Base-by-base conservation (phyloP, 495 filamentous ascomycete genomes). In the Emericellopsis terricola region DNA sequence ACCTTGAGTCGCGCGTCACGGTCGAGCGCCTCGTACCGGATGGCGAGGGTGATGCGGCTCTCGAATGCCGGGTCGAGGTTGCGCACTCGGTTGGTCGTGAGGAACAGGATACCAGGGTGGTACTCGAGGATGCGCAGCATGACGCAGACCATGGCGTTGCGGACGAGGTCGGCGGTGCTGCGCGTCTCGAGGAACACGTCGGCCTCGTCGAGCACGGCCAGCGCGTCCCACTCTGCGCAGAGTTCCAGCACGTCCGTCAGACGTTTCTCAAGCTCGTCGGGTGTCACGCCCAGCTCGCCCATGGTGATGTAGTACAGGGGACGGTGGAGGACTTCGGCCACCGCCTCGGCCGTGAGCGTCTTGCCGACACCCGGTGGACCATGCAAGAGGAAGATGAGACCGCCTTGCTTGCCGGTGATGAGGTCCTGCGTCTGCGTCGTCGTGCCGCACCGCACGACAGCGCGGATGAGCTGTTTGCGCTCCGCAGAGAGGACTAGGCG, bases 101-200 rank as follows among this genome's bases (percentile, higher is more conserved):
- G 49, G 41, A 69, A 65, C 4, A 71, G 50, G 29, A 70, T 62
- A n/a, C 67, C 67, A 1, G 48, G 36, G 36, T 69, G 73, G 41
- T 69, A 72, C 37, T 72, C 69, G 1, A 72, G 50, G 0, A 55
- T 49, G 3, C 69, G 56, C 29, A 73, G 60, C 52, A 75, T 73
- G 39, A 75, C 52, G 40, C 57, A 64, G 1, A 74, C 68, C 4
- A 74, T 55, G 31, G 56, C 55, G 46, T 72, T 73, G 19, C 68
- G 55, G 37, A 62, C 53, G 5, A 74, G 54, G 28, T 72, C 65
- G 26, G 53, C 45, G 31, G 54, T 64, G 43, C 54, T 72, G 37
- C 51, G 69, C 39, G 35, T 65, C 50, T 76, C 67, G 14, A 79
- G 57, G 55, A 76, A 79, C 8, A 78, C 69, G 37, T 81, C 76